Conservation (phyloP, 306 rosid species). For the Arachis hypogaea region DNA sequence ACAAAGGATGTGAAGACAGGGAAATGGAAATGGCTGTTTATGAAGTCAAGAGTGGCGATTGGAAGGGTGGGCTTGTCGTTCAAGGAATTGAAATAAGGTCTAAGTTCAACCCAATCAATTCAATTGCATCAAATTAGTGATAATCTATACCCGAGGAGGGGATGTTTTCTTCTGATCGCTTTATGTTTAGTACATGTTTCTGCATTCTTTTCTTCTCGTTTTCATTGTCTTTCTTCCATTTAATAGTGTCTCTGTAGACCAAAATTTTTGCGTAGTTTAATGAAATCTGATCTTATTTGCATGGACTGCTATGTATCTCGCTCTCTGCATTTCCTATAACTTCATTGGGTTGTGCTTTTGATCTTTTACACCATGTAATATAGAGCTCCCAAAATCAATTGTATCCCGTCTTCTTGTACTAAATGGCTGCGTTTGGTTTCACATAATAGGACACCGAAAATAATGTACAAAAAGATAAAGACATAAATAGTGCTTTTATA, state of each 20-base stretch:
- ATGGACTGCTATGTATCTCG: too few relatives aligned
- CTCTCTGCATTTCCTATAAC: too few relatives aligned
- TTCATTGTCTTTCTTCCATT: background rate
- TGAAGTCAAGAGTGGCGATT: conserved; percentile 52
- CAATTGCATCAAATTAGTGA: background rate
- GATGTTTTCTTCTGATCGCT: background rate
- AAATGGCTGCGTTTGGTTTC: too few relatives aligned
- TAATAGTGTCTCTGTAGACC: background rate
- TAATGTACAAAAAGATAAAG: too few relatives aligned
- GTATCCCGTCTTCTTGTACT: too few relatives aligned
- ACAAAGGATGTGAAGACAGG: conserved; percentile 39
- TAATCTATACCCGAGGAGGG: background rate
- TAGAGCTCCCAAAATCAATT: too few relatives aligned
- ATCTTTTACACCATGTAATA: too few relatives aligned
- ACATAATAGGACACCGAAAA: too few relatives aligned
- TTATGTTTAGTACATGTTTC: background rate
- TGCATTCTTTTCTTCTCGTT: background rate
- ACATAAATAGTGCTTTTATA: too few relatives aligned
- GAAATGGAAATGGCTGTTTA: conserved; percentile 55
- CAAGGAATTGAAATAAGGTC: conserved; percentile 81
- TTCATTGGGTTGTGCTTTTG: too few relatives aligned
- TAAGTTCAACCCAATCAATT: conserved; percentile 2
- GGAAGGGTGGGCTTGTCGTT: conserved; percentile 75
- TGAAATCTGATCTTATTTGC: background rate
- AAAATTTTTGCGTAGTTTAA: background rate